Conservation (phyloP, 768 basidiomycete species). For the Termitomyces sp. region DNA sequence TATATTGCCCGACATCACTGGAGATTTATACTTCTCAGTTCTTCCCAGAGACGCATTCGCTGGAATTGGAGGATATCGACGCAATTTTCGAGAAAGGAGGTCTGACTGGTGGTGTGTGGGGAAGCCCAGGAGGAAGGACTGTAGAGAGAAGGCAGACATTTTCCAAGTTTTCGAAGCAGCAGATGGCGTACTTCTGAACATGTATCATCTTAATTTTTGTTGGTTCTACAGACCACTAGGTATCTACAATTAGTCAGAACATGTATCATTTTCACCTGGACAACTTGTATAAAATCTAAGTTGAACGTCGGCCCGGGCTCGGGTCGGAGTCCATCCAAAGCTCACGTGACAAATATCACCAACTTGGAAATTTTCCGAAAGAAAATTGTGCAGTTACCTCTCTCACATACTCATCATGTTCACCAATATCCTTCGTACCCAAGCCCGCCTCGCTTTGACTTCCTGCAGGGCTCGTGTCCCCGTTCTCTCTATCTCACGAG, state of each 20-base stretch:
- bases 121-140: slow-evolving; percentile 32
- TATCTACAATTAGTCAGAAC: no score
- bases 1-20: not conserved
- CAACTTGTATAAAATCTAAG: no score
- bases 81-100: slow-evolving; percentile 41
- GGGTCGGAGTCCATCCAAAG: no score
- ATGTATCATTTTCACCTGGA: no score
- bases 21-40: slow-evolving; percentile 15
- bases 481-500: not conserved
- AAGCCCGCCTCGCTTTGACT: slow-evolving; percentile 32
- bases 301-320: no score
- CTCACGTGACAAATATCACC: not conserved
- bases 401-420: slow-evolving; percentile 30
- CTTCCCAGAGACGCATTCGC: slow-evolving; percentile 36
- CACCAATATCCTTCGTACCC: slow-evolving; percentile 34
- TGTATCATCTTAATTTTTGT: no score
- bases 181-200: not conserved
- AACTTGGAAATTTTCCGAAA: not conserved
- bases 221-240: no score
- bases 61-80: slow-evolving; percentile 39
- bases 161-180: not conserved
- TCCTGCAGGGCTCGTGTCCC: slow-evolving; percentile 21
- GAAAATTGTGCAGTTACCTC: slow-evolving; percentile 2
- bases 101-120: slow-evolving; percentile 40
- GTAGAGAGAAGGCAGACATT: slow-evolving; percentile 19